These are phyloP conservation scores for Asparagopsis taxiformis DNA, from an alignment of 31 red algal genomes.

Conservation along the genomic window DNA sequence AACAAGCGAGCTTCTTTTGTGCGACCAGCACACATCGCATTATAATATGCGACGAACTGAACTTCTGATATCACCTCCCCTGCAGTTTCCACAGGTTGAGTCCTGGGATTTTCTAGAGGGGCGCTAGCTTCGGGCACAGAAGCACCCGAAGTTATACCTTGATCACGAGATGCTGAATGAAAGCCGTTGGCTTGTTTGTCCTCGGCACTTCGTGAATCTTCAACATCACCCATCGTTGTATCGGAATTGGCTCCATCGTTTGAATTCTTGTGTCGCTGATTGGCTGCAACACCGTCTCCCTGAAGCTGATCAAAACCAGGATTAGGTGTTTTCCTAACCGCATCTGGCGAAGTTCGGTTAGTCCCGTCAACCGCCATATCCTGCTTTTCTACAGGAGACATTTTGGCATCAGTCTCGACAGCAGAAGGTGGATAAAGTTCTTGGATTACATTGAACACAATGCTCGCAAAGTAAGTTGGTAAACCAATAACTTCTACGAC, in stretches of 20 bases:
- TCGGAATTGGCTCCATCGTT: conserved; percentile 46
- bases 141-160: background rate
- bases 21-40: conserved; percentile 23
- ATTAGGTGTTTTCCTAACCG: background rate
- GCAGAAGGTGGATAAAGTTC: background rate
- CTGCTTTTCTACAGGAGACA: background rate
- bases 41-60: conserved; percentile 61
- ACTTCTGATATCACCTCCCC: conserved; percentile 51
- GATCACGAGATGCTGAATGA: conserved; percentile 4
- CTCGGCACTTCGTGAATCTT: conserved; percentile 20
- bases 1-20: conserved; percentile 73
- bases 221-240: conserved; percentile 61
- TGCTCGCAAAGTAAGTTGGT: conserved; percentile 68
- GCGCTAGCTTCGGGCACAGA: background rate
- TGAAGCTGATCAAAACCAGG: background rate
- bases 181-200: conserved; percentile 22
- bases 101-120: background rate
- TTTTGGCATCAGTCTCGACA: background rate
- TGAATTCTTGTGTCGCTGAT: too few relatives aligned
- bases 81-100: background rate
- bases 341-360: conserved; percentile 24
- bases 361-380: background rate
- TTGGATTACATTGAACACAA: conserved; percentile 46
- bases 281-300: conserved; percentile 1
- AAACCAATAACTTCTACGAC: conserved; percentile 71